Base-by-base conservation (phyloP, 2,329 filamentous ascomycete species). In the Iodosphaeria phyllophila region DNA sequence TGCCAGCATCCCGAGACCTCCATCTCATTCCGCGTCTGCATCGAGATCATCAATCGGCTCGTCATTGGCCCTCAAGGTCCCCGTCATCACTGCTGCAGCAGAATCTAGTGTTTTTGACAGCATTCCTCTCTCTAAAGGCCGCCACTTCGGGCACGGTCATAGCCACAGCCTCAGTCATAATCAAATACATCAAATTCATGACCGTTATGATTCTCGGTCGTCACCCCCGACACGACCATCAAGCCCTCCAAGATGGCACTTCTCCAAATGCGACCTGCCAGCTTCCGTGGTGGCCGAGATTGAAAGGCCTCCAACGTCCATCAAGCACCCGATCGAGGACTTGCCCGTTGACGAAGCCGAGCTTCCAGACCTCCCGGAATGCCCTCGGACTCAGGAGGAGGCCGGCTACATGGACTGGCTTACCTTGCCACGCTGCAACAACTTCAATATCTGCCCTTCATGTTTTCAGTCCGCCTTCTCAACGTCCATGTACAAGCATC, bases 371-470 rank as follows among this genome's bases (percentile, higher is more conserved):
- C 56, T 84, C 9, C 67, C 76, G 3, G 60, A 70, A 3, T 92
- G 84, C 37, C 74, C 73, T 5, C 63, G 79, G 31, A 66, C 62
- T 19, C 52, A 60, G 4, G 64, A 67, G 8, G 61, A 68, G 8
- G 52, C 63, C 7, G 71, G 72, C 2, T 62, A 72, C 31, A 57
- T 74, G 32, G 80, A 89, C 39, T 93, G 84, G 79, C 70, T 83
- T 32, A 84, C 74, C 0, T 56, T 93, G 4, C 67, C 68, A 4
- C 66, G 69, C 9, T 65, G 72, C 31, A 63, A 71, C 8, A 65
- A 66, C 30, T 76, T 93, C 36, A 69, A 79, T 32, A 74, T 93
- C 22, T 93, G 86, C 38, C 78, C 80, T 0, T 67, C 65, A 8
- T 95, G 86, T 50, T 82, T 78, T 44, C 58, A 63, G 3, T 60